Evolutionary conservation across 1,139 yeast genomes (phyloP).

Genomic region (Candida sp.): DNA sequence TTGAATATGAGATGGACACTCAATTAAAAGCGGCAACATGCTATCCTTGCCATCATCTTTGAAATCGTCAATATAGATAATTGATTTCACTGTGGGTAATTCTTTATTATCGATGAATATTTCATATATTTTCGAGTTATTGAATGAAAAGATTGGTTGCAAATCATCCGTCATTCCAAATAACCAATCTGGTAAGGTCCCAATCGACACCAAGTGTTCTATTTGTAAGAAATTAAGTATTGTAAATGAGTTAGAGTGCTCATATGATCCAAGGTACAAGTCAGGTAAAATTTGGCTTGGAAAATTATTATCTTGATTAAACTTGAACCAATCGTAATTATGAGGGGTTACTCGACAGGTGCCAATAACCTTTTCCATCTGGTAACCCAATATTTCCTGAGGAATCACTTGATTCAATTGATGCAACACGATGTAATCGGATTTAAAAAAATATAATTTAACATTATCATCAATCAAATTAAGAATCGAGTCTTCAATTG

Average conservation of each 20-base stretch:
- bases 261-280: constrained; percentile 32
- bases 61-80: constrained; percentile 31
- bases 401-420: constrained; percentile 27
- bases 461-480: constrained; percentile 12
- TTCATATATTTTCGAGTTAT: constrained; percentile 26
- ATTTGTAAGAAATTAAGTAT: constrained; percentile 22
- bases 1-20: constrained; percentile 29
- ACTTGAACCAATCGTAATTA: constrained; percentile 32
- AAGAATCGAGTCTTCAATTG: constrained; percentile 22
- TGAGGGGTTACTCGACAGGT: neutral
- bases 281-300: constrained; percentile 30
- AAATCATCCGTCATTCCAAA: constrained; percentile 14
- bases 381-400: neutral
- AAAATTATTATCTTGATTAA: constrained; percentile 31
- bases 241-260: constrained; percentile 33
- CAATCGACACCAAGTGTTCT: constrained; percentile 29
- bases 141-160: constrained; percentile 23
- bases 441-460: constrained; percentile 29
- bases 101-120: constrained; percentile 8
- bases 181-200: constrained; percentile 38
- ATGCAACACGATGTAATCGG: constrained; percentile 29
- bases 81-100: constrained; percentile 19
- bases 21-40: constrained; percentile 25
- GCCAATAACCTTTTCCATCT: neutral
- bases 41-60: constrained; percentile 43